phyloP scores from a whole-genome alignment of 352 stramenopile species.

The Phytophthora pinifolia region DNA sequence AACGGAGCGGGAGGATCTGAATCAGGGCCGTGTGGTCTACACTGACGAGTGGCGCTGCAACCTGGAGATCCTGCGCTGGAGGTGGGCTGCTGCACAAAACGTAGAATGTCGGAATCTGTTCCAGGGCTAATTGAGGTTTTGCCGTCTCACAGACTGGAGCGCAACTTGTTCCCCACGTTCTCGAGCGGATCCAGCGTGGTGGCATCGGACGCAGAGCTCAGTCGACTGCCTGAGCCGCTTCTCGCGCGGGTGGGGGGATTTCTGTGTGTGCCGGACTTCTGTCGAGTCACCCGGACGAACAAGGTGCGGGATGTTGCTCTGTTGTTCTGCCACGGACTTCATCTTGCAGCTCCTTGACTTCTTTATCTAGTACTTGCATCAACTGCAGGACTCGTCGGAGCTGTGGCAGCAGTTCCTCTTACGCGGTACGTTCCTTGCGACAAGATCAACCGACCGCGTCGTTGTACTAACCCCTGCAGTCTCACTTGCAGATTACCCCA shows the following conservation, averaged over 20 bases:
- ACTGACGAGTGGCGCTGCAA: conserved; percentile 38
- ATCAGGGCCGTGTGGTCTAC: conserved; percentile 8
- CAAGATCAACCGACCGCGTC: background rate
- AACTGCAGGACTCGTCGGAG: conserved; percentile 17
- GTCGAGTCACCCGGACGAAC: conserved; percentile 33
- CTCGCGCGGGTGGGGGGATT: conserved; percentile 30
- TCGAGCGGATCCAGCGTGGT: conserved; percentile 1
- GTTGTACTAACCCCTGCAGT: background rate
- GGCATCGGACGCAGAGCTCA: conserved; percentile 42
- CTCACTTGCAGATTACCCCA: conserved; percentile 27
- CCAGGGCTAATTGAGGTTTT: background rate
- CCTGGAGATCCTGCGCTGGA: conserved; percentile 44
- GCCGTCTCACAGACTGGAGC: conserved; percentile 31
- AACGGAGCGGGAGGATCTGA: background rate
- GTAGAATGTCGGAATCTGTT: background rate
- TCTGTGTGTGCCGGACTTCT: conserved; percentile 36
- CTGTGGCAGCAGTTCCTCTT: conserved; percentile 37
- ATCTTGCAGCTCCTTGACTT: conserved; percentile 1
- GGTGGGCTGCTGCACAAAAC: conserved; percentile 12
- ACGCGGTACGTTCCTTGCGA: conserved; percentile 21
- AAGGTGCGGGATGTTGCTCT: conserved; percentile 27
- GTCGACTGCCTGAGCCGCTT: conserved; percentile 36
- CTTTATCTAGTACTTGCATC: conserved; percentile 32
- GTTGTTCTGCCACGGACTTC: too few relatives aligned
- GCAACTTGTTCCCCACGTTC: conserved; percentile 44